Conservation (phyloP, 768 basidiomycete species). For the Calocybe gangraenosa region DNA sequence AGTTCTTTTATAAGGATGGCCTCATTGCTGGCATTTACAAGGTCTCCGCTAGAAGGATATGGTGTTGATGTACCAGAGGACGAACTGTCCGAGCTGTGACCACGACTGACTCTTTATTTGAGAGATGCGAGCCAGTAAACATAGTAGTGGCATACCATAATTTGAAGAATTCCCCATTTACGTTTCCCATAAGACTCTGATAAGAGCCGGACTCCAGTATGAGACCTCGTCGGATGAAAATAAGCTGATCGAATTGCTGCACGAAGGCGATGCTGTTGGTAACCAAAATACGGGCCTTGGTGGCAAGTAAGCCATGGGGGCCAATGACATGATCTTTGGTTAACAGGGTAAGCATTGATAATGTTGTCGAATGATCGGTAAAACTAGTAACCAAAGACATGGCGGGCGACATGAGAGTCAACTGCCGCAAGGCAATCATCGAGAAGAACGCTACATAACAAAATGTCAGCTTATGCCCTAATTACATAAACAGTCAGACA, state of each 20-base stretch:
- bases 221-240: constrained; percentile 77
- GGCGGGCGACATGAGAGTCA: constrained; percentile 84
- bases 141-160: constrained; percentile 53
- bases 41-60: constrained; percentile 30
- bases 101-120: constrained; percentile 17
- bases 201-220: constrained; percentile 76
- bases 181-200: constrained; percentile 50
- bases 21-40: constrained; percentile 27
- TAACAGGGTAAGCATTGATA: not conserved
- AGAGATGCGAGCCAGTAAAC: not conserved
- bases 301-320: constrained; percentile 74
- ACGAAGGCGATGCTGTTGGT: constrained; percentile 89
- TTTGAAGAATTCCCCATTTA: constrained; percentile 64
- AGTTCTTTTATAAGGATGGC: constrained; percentile 18
- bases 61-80: constrained; percentile 54
- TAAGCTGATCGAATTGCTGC: constrained; percentile 67
- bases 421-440: constrained; percentile 90
- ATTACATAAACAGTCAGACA: constrained; percentile 18
- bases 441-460: constrained; percentile 53
- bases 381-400: constrained; percentile 63
- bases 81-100: constrained; percentile 39
- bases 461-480: not conserved
- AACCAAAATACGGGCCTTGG: constrained; percentile 81
- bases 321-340: constrained; percentile 77
- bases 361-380: not conserved